These are phyloP conservation scores for Talaromyces pinophilus DNA, from an alignment of 2,329 filamentous ascomycete species.

Conservation along the genomic window DNA sequence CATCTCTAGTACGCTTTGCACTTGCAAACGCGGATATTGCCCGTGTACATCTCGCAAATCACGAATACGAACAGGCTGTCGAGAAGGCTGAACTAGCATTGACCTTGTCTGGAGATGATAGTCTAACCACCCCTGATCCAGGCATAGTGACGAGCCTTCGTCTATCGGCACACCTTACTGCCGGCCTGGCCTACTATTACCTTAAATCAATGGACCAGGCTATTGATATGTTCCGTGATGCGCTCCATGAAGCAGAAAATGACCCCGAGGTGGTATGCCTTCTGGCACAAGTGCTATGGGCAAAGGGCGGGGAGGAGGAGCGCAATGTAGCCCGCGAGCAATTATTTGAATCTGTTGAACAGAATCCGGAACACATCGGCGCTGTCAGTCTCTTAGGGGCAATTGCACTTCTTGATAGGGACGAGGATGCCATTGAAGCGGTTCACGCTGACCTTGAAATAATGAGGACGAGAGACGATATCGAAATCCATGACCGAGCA, in stretches of 20 bases:
- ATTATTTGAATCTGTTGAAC: slow-evolving; percentile 77
- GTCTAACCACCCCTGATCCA: slow-evolving; percentile 61
- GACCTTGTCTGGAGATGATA: slow-evolving; percentile 72
- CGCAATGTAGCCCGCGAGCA: slow-evolving; percentile 74
- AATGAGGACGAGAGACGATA: slow-evolving; percentile 67
- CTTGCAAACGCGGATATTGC: slow-evolving; percentile 84
- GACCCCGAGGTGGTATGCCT: slow-evolving; percentile 85
- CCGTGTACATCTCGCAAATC: slow-evolving; percentile 73
- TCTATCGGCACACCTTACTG: slow-evolving; percentile 81
- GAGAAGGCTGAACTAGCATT: slow-evolving; percentile 81
- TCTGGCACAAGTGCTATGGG: slow-evolving; percentile 90
- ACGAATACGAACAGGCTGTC: slow-evolving; percentile 66
- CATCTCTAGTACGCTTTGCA: slow-evolving; percentile 73
- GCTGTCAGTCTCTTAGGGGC: slow-evolving; percentile 79
- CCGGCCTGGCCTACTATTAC: slow-evolving; percentile 81
- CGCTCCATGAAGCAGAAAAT: slow-evolving; percentile 72
- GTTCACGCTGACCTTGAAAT: slow-evolving; percentile 74
- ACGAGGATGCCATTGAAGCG: slow-evolving; percentile 76
- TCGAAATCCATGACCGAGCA: slow-evolving; percentile 64
- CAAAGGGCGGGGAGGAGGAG: slow-evolving; percentile 73
- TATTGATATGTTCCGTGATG: slow-evolving; percentile 76
- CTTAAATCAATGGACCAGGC: slow-evolving; percentile 65
- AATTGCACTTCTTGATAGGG: slow-evolving; percentile 77
- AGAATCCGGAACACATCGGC: slow-evolving; percentile 71
- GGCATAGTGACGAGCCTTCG: slow-evolving; percentile 70